phyloP scores from a whole-genome alignment of 495 filamentous ascomycete genomes.

The Talaromyces wortmannii region DNA sequence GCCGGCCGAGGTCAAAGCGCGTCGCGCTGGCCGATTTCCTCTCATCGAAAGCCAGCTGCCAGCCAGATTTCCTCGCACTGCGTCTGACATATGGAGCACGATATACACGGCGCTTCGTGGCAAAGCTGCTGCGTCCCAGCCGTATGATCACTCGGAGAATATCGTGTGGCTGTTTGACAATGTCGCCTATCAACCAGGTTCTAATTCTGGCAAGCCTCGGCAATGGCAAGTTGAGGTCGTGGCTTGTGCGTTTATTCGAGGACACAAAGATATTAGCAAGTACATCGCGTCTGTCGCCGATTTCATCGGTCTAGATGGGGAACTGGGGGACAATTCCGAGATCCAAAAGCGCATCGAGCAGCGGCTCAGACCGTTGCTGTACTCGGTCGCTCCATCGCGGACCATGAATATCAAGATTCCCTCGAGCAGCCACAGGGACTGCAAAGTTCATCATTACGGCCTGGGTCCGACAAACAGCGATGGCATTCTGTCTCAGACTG shows the following conservation, averaged over 20 bases:
- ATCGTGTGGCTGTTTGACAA: constrained; percentile 89
- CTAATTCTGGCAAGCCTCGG: constrained; percentile 17
- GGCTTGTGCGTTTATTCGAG: constrained; percentile 68
- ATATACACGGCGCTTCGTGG: not conserved
- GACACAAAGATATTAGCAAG: constrained; percentile 56
- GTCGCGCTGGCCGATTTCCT: not conserved
- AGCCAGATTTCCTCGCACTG: not conserved
- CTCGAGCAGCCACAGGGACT: constrained; percentile 18
- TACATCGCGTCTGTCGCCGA: constrained; percentile 65
- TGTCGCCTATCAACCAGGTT: constrained; percentile 59
- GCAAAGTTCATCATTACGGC: constrained; percentile 33
- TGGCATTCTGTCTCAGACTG: constrained; percentile 60
- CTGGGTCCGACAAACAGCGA: constrained; percentile 64
- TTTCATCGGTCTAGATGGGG: constrained; percentile 57
- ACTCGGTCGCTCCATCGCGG: constrained; percentile 62
- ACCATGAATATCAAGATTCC: constrained; percentile 53
- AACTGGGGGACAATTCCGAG: constrained; percentile 47
- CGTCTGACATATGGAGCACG: not conserved
- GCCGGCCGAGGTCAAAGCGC: not conserved
- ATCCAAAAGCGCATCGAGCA: constrained; percentile 59
- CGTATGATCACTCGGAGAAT: constrained; percentile 44
- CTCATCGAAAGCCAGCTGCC: not conserved
- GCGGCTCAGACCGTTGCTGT: constrained; percentile 69
- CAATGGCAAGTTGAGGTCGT: constrained; percentile 77
- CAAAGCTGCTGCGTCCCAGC: constrained; percentile 10